Base-by-base conservation (phyloP, 2,329 filamentous ascomycete species). In the Ophiostoma sp. region DNA sequence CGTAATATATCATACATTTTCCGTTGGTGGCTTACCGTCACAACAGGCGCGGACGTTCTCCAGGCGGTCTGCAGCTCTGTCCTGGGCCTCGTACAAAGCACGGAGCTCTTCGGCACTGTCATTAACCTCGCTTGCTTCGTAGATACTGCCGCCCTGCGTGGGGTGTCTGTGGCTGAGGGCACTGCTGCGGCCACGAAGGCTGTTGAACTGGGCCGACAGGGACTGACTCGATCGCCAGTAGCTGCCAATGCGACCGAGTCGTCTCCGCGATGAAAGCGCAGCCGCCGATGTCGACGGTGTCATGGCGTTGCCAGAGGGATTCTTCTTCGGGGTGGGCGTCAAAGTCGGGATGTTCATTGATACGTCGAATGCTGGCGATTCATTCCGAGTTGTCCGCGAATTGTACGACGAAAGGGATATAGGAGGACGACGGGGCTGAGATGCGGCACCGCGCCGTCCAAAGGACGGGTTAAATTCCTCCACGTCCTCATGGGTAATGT, bases 21-120 rank as follows among this genome's bases (percentile, higher is more conserved):
- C 3, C 7, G 15, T 35, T 13, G 17, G 35, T 41, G 10, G 15
- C 90, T 86, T 85, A 94, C 94, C 95, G 86, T 98, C 95, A 80
- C 95, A 99, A 82, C 95, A 99, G 72, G 94, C 94, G 77, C 95
- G 86, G 74, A 99, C 95, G 79, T 99, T 97, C 83, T 98, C 94
- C 76, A 98, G 84, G 73, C 89, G 86, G 77, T 94, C 91, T 35
- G 89, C 84, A 74, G 94, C 91, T 69, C 88, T 83, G 76, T 94
- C 90, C 77, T 93, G 89, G 73, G 87, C 84, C 80, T 94, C 91
- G 75, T 94, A 92, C 73, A 94, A 88, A 73, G 89, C 86, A 70
- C 92, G 85, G 71, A 97, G 79, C 77, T 97, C 93, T 79, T 97
- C 93, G 3, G 91, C 91, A 76, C 90, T 93, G 77, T 94, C 91